Evolutionary conservation across 2,329 filamentous ascomycete species (phyloP).

Genomic region (Bipolaris zeicola): DNA sequence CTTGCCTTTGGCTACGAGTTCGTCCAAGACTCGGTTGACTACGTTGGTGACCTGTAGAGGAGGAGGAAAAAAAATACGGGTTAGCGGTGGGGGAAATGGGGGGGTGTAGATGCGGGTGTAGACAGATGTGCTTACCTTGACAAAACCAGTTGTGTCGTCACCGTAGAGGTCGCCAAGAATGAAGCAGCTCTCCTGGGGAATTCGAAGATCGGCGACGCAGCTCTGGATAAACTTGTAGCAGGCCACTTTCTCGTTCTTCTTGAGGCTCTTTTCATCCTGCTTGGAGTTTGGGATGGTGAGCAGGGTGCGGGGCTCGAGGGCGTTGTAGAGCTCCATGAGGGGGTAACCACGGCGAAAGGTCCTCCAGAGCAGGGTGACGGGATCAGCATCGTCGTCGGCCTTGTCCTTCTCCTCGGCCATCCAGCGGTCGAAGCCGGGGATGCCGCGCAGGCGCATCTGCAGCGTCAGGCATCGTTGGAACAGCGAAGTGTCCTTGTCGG

Average conservation of each 20-base stretch:
- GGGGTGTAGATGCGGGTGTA: background rate
- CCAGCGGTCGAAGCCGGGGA: slow-evolving; percentile 80
- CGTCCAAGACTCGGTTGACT: slow-evolving; percentile 88
- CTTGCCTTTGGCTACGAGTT: slow-evolving; percentile 77
- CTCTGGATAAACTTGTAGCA: slow-evolving; percentile 93
- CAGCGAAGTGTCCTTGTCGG: slow-evolving; percentile 86
- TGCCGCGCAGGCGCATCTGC: slow-evolving; percentile 78
- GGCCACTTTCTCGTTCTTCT: slow-evolving; percentile 82
- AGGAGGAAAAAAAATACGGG: background rate
- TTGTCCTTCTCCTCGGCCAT: slow-evolving; percentile 74
- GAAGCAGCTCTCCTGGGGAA: slow-evolving; percentile 83
- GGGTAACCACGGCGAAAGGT: slow-evolving; percentile 83
- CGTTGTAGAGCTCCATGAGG: slow-evolving; percentile 87
- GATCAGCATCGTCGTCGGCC: slow-evolving; percentile 71
- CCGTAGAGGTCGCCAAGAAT: slow-evolving; percentile 90
- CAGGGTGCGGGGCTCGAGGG: slow-evolving; percentile 71
- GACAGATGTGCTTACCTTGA: slow-evolving; percentile 67
- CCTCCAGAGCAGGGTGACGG: slow-evolving; percentile 89
- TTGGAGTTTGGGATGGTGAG: slow-evolving; percentile 70
- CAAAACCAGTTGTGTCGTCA: slow-evolving; percentile 94
- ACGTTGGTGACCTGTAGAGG: slow-evolving; percentile 75
- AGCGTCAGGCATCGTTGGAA: slow-evolving; percentile 94
- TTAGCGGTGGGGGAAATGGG: background rate
- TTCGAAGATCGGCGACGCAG: slow-evolving; percentile 80
- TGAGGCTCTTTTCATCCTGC: slow-evolving; percentile 60